These are phyloP conservation scores for Taphrina populina DNA, from an alignment of 1,139 yeast genomes.

Conservation along the genomic window DNA sequence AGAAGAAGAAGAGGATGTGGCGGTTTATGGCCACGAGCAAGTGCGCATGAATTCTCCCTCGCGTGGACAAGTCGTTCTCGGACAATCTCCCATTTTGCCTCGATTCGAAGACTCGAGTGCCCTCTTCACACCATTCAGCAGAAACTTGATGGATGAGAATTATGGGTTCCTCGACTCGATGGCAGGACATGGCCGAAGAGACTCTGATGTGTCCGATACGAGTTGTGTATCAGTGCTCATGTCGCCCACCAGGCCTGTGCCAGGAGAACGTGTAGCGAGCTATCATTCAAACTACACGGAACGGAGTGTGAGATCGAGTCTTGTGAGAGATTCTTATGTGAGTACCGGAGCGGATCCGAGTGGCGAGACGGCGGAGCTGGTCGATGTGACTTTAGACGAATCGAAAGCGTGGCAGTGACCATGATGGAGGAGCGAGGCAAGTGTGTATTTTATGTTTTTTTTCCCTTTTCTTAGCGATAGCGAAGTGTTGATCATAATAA, in stretches of 20 bases:
- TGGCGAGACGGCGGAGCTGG: constrained; percentile 7
- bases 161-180: not conserved
- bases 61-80: not conserved
- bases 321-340: constrained; percentile 18
- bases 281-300: constrained; percentile 7
- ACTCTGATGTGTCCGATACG: constrained; percentile 1
- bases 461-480: too few species aligned
- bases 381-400: too few species aligned
- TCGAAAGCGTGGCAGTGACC: too few species aligned
- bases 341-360: not conserved
- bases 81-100: constrained; percentile 1
- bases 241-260: constrained; percentile 1
- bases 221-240: constrained; percentile 4
- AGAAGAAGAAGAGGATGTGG: constrained; percentile 3
- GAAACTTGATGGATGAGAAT: not conserved
- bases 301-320: constrained; percentile 11
- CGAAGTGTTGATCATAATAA: too few species aligned
- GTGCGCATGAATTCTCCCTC: not conserved
- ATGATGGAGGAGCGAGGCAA: too few species aligned
- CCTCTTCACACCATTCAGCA: not conserved
- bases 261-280: constrained; percentile 14
- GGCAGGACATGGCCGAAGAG: not conserved
- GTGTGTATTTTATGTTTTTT: too few species aligned
- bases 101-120: constrained; percentile 1
- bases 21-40: not conserved